Percentiles rank a stretch among this genome's conserved stretches.
Conservation (phyloP, 208 protist species). For the Novymonas esmeraldas region DNA sequence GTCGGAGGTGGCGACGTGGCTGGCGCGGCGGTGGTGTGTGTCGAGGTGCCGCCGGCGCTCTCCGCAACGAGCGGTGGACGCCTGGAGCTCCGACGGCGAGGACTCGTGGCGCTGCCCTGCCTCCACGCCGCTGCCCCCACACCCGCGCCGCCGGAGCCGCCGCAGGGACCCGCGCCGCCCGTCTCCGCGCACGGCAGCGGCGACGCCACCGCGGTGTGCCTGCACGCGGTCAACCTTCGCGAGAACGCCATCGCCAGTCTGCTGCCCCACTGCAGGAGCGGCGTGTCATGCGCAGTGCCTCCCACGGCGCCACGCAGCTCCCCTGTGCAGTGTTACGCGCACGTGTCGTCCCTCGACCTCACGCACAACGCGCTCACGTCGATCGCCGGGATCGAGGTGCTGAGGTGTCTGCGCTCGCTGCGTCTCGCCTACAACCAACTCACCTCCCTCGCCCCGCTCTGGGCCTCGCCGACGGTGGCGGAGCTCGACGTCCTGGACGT, state of each 20-base stretch:
- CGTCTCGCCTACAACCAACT: slow-evolving; percentile 62
- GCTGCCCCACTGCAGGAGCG: not conserved
- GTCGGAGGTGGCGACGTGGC: not conserved
- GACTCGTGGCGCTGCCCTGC: slow-evolving; percentile 48
- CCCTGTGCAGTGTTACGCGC: slow-evolving; percentile 33
- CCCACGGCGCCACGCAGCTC: slow-evolving; percentile 14
- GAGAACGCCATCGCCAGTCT: slow-evolving; percentile 42
- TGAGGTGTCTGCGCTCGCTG: slow-evolving; percentile 52
- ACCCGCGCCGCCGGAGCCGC: not conserved
- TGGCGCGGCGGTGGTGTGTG: slow-evolving; percentile 7
- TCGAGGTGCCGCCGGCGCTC: not conserved
- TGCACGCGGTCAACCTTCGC: slow-evolving; percentile 46
- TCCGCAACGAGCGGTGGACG: slow-evolving; percentile 5
- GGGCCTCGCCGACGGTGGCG: slow-evolving; percentile 32
- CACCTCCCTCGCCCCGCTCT: slow-evolving; percentile 53
- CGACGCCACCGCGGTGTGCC: slow-evolving; percentile 6
- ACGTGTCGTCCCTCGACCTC: slow-evolving; percentile 61
- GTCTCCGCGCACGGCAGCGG: slow-evolving; percentile 46
- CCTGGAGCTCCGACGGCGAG: slow-evolving; percentile 27
- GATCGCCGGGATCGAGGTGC: slow-evolving; percentile 51
- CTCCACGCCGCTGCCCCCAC: slow-evolving; percentile 27
- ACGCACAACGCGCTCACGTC: slow-evolving; percentile 54
- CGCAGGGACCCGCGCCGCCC: no score
- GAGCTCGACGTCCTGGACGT: slow-evolving; percentile 70
- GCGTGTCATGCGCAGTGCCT: not conserved